Base-by-base conservation (phyloP, 768 basidiomycete genomes). In the Tricholomella constricta region DNA sequence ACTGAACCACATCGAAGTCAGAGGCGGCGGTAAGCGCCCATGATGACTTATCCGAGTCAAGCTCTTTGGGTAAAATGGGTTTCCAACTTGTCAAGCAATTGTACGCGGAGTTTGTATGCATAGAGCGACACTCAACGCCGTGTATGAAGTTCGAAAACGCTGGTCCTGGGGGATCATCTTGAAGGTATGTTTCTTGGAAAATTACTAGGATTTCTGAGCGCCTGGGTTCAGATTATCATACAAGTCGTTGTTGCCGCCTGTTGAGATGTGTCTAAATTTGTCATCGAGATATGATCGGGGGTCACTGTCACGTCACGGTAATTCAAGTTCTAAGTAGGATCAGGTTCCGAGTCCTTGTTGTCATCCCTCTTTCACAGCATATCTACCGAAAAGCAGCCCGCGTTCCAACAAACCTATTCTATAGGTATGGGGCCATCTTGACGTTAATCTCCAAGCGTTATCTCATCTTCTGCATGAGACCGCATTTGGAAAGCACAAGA, bases 231-330 rank as follows among this genome's bases (percentile, higher is more conserved):
- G 31, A 9, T 10, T 3, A 9, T 2, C 10, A 9, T 11, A 31
- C 29, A 6, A 31, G 11, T 11, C 29, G 29, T 6, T 6, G 29
- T 31, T 31, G 29, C n/a, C n/a, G 23, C 32, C 2, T 27, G 17
- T 29, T 42, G 45, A 56, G 55, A 52, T 45, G 38, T 42, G 27
- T 45, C 50, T 29, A 51, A 47, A 52, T 50, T 51, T 56, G 55
- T 47, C 26, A 32, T 32, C 20, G 25, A 50, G 48, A 43, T 54
- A 52, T 54, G 56, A 57, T 57, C 52, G 52, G 52, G 40, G 34
- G 54, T 56, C 52, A 55, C 57, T 38, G 57, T 59, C 57, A 59
- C 57, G 57, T 59, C 57, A 59, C 57, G 32, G 49, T 36, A 48
- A 58, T 54, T 36, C 40, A 48, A 49, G 42, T 58, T 43, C 45